Conservation (phyloP, 352 stramenopile species). For the Pilasporangium apinafurcum region DNA sequence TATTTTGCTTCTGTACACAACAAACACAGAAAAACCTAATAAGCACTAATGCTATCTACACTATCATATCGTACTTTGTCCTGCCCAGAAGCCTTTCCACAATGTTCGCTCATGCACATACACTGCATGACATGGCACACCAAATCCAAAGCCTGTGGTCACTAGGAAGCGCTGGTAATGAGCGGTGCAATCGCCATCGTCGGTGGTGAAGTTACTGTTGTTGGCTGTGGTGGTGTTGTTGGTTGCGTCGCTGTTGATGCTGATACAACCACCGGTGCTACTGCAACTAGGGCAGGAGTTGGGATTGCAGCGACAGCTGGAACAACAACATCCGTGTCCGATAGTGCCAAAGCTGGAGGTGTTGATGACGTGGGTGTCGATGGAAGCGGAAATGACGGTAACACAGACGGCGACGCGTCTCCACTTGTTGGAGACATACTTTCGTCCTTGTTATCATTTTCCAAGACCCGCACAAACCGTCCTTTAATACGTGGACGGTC, state of each 20-base stretch:
- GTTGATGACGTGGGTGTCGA: constrained; percentile 9
- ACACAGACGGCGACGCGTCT: constrained; percentile 6
- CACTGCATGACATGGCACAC: not conserved
- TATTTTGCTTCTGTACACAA: not conserved
- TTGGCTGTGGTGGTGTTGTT: not conserved
- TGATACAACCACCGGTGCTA: not conserved
- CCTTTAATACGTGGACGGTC: constrained; percentile 92
- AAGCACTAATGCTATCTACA: constrained; percentile 11
- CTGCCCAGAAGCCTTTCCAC: constrained; percentile 1
- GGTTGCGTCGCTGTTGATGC: not conserved
- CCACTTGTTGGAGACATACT: constrained; percentile 16
- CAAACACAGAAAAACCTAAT: constrained; percentile 10
- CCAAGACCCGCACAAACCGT: constrained; percentile 86
- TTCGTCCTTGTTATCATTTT: constrained; percentile 50
- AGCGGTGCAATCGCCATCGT: constrained; percentile 6
- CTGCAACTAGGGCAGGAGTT: not conserved
- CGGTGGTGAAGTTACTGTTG: not conserved
- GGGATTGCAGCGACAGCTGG: not conserved
- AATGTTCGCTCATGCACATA: not conserved
- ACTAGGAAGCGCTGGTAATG: constrained; percentile 8
- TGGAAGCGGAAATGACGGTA: constrained; percentile 10
- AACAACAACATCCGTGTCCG: not conserved
- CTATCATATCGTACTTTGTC: constrained; percentile 12
- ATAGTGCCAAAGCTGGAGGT: too few relatives aligned
- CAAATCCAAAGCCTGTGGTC: not conserved